These are phyloP conservation scores for Podaxis sp. DNA, from an alignment of 768 basidiomycete species.

Conservation along the genomic window DNA sequence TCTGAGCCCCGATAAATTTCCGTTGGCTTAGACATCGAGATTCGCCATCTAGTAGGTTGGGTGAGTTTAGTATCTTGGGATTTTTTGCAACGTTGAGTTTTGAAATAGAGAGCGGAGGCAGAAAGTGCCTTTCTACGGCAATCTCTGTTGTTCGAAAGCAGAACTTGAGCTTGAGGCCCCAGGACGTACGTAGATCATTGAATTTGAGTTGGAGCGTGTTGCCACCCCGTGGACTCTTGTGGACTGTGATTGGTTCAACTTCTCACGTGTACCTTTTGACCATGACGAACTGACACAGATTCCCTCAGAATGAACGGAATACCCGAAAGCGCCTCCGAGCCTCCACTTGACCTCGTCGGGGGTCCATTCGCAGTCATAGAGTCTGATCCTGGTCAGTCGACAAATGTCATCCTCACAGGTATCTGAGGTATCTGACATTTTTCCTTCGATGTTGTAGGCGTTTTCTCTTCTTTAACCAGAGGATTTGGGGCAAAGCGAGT, in stretches of 20 bases:
- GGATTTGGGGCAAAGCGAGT: constrained; percentile 50
- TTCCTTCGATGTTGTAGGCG: constrained; percentile 30
- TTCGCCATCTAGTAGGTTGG: not conserved
- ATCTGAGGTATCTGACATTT: not conserved
- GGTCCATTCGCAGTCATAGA: constrained; percentile 64
- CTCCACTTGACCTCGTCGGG: constrained; percentile 49
- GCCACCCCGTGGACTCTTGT: too few relatives aligned
- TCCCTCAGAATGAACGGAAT: not conserved
- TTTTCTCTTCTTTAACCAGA: constrained; percentile 57
- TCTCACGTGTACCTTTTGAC: not conserved
- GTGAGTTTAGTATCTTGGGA: not conserved
- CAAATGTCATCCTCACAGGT: not conserved
- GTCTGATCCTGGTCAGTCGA: constrained; percentile 43
- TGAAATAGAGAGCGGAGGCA: too few relatives aligned
- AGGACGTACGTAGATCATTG: too few relatives aligned
- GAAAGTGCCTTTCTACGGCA: too few relatives aligned
- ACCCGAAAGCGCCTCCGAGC: not conserved
- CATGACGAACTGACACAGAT: not conserved
- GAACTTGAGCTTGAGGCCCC: too few relatives aligned
- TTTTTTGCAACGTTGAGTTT: too few relatives aligned
- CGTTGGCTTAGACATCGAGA: not conserved
- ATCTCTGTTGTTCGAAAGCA: too few relatives aligned
- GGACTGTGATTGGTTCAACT: not conserved
- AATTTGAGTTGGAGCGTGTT: too few relatives aligned
- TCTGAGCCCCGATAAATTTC: not conserved